Conservation (phyloP, 805 yeast species). For the Ogataea pini region DNA sequence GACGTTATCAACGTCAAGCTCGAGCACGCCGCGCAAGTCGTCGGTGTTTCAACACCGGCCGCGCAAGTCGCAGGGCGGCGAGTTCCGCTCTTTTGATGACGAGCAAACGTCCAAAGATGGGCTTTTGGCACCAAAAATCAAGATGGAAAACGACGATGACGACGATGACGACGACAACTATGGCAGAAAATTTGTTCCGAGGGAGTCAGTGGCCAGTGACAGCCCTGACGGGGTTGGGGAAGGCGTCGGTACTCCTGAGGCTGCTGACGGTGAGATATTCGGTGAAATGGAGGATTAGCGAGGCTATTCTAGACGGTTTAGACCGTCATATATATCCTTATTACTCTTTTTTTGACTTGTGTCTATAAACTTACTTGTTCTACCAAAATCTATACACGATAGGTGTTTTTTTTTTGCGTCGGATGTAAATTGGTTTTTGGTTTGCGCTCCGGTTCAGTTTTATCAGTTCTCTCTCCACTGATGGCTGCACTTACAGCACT, state of each 20-base stretch:
- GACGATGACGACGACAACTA: constrained; percentile 16
- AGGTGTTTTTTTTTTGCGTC: background rate
- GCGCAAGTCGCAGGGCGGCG: constrained; percentile 1
- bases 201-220: constrained; percentile 9
- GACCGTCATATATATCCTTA: background rate
- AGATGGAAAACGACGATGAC: constrained; percentile 15
- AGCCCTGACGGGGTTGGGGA: constrained; percentile 7
- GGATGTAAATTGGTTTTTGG: background rate
- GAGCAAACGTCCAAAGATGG: constrained; percentile 17
- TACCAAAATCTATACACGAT: constrained; percentile 5
- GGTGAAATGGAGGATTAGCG: constrained; percentile 39
- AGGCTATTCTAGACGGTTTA: background rate
- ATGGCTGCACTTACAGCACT: constrained; percentile 88
- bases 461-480: constrained; percentile 93
- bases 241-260: background rate
- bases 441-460: background rate
- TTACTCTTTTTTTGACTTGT: constrained; percentile 1
- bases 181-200: constrained; percentile 19
- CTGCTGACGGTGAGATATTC: constrained; percentile 28
- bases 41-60: constrained; percentile 12
- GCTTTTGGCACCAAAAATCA: constrained; percentile 20
- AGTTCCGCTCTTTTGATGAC: constrained; percentile 1
- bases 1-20: constrained; percentile 18
- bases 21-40: constrained; percentile 18
- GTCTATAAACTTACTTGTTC: constrained; percentile 4